Conservation (phyloP, 2,329 filamentous ascomycete genomes). For the Dothiorella sarmentorum region DNA sequence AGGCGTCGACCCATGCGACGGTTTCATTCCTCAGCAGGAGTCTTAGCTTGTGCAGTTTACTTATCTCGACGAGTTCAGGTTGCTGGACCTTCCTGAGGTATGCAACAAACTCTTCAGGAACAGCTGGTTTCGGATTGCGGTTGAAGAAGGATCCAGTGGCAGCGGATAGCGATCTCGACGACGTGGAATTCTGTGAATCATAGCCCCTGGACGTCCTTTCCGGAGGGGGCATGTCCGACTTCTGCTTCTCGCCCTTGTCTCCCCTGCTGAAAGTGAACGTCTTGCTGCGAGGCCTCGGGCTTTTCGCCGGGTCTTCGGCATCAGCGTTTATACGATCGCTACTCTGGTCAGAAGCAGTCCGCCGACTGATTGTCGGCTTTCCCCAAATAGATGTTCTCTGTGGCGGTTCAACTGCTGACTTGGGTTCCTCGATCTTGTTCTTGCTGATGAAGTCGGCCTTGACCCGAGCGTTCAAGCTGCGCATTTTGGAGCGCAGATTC, state of each 20-base stretch:
- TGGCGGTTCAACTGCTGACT: conserved; percentile 47
- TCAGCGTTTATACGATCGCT: conserved; percentile 36
- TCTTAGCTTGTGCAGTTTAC: conserved; percentile 88
- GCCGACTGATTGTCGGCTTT: conserved; percentile 41
- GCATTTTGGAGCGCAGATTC: conserved; percentile 92
- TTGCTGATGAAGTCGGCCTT: conserved; percentile 95
- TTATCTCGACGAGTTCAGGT: conserved; percentile 84
- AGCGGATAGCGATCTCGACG: conserved; percentile 54
- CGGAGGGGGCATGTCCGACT: conserved; percentile 52
- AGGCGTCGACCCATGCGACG: conserved; percentile 90
- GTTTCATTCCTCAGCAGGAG: conserved; percentile 90
- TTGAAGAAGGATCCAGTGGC: conserved; percentile 58
- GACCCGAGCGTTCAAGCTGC: conserved; percentile 79
- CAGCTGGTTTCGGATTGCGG: conserved; percentile 69
- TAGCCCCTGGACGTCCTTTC: conserved; percentile 11
- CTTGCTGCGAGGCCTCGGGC: conserved; percentile 59
- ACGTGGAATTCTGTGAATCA: conserved; percentile 62
- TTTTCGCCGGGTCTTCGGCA: conserved; percentile 25
- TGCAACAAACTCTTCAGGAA: conserved; percentile 78
- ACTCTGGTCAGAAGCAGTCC: conserved; percentile 31
- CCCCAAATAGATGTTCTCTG: conserved; percentile 35
- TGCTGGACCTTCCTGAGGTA: conserved; percentile 79
- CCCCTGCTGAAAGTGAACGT: conserved; percentile 76
- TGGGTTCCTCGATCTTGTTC: conserved; percentile 64
- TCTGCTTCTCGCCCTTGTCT: conserved; percentile 71